Evolutionary conservation across 2,329 filamentous ascomycete species (phyloP), one percentile per base, ranked within the genome.

Genomic region (Epichloe brachyelytri): DNA sequence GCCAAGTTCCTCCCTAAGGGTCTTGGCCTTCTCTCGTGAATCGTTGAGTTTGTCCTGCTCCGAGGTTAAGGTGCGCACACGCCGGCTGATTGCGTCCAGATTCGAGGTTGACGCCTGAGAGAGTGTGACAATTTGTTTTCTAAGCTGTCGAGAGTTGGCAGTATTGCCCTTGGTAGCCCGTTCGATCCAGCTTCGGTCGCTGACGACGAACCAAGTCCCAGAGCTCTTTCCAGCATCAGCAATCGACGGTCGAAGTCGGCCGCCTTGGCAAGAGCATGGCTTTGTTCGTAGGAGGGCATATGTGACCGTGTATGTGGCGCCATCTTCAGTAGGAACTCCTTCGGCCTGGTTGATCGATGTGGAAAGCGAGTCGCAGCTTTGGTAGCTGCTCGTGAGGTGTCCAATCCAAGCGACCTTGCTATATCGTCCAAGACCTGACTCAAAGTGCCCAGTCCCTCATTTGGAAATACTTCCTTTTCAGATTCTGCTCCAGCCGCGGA

Each of bases 201-300:
- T 11, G 80, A 77, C 0, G 82, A 80, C 20, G 83, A 82, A 40
- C 82, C 85, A 46, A 95, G 77, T 10, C 93, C 93, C 30, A 98
- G 77, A 1, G 83, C 79, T 57, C 82, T 82, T 70, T 98, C 93
- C 46, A 98, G 73, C 33, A 85, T 72, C 3, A 84, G 72, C 19
- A 98, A 78, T 5, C 93, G 81, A 33, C 80, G 77, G 63, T 97
- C 91, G 60, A 98, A 96, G 55, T 93, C 86, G 22, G 90, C 87
- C 6, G 88, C 85, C 65, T 89, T 86, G 36, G 83, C 80, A 37
- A 96, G 74, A 26, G 84, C 80, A 60, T 88, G 84, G 40, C 74
- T 82, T 62, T 84, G 76, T 58, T 83, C 78, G 57, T 82, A 86
- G 47, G 68, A 76, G 43, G 34, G 79, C 76, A 58, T 84, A 84